Base-by-base conservation (phyloP, 805 yeast genomes). In the Saccharomycopsis fodiens region DNA sequence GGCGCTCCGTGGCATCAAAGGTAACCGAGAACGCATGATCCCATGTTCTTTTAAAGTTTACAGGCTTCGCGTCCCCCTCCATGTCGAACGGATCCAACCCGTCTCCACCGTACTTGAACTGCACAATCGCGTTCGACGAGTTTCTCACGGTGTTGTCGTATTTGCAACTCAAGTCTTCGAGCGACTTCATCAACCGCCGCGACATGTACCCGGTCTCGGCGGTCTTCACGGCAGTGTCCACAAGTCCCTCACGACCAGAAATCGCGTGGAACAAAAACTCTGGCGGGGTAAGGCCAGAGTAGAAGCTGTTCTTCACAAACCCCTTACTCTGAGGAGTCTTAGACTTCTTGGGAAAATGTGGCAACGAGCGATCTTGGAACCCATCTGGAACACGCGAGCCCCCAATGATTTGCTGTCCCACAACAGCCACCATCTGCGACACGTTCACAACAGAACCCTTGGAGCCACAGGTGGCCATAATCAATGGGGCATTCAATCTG, bases 361-460 rank as follows among this genome's bases (percentile, higher is more conserved):
- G 99, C 55, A 93, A 69, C 0, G 98, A 87, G 66, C 99, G 80
- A 67, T 93, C 97, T 65, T 93, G 97, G 74, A 93, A 93, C n/a
- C 99, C 99, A 72, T 93, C 96, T 20, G 98, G 97, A 51, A 93
- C 98, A 76, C 99, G 95, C 62, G 87, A 85, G 65, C 99, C 99
- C 3, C 96, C 82, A 56, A 93, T 93, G 70, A 93, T 93, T 67
- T 93, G 99, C 69, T 93, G 99, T 45, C 98, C 98, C 23, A 93
- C 98, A 61, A 91, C 96, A 0, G 99, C 99, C 74, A 93, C 97
- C 99, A 93, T 93, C 70, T 93, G 99, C 12, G 98, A 93, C 25
- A 93, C 98, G 64, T 93, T 93, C 52, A 94, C 75, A 0, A 96
- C 88, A 34, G 97, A 93, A 66, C 99, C 99, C 65, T 93, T 93